phyloP scores from a whole-genome alignment of 768 basidiomycete genomes.

The Naematelia aurantialba region DNA sequence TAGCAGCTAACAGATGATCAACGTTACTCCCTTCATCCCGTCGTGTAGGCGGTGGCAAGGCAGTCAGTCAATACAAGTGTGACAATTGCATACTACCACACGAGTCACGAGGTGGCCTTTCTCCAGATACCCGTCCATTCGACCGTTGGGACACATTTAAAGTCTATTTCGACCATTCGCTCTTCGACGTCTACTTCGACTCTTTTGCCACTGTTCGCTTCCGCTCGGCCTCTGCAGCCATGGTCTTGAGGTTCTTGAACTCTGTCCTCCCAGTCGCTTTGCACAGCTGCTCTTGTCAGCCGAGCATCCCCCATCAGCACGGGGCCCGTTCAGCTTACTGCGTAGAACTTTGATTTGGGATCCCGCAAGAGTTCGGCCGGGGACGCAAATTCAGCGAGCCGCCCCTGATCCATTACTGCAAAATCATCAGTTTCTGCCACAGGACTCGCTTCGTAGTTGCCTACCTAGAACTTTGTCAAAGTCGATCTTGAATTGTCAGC shows the following conservation, averaged over 20 bases:
- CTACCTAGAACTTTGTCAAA: conserved; percentile 62
- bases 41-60: too few species aligned
- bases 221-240: conserved; percentile 42
- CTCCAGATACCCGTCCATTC: too few species aligned
- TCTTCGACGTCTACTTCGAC: too few species aligned
- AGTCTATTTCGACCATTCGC: too few species aligned
- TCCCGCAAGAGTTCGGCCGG: conserved; percentile 45
- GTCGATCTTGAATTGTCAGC: conserved; percentile 57
- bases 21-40: too few species aligned
- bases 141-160: too few species aligned
- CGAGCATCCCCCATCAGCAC: not conserved
- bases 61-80: too few species aligned
- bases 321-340: conserved; percentile 19
- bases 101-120: too few species aligned
- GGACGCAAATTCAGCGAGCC: conserved; percentile 66
- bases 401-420: conserved; percentile 62
- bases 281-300: conserved; percentile 30
- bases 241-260: conserved; percentile 41
- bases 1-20: too few species aligned
- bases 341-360: conserved; percentile 44
- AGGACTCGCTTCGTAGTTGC: too few species aligned
- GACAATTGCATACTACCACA: too few species aligned
- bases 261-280: conserved; percentile 46
- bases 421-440: conserved; percentile 5
- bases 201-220: conserved; percentile 7